Evolutionary conservation across 208 protist species (phyloP), one percentile per base, ranked within the genome.

Genomic region (Acanthamoeba lenticulata): DNA sequence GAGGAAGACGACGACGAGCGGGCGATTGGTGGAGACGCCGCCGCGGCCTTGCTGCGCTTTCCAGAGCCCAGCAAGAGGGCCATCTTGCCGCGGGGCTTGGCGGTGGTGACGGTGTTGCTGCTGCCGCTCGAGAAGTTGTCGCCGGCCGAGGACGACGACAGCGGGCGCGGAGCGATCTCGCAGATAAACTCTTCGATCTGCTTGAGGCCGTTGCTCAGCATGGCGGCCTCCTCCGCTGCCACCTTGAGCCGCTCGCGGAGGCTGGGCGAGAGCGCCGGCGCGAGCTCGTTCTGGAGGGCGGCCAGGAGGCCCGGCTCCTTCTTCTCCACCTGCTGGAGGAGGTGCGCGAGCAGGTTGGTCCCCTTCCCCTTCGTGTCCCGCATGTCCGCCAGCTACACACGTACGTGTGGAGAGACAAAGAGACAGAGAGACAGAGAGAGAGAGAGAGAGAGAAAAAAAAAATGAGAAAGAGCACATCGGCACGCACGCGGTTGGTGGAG

Each of bases 171-270:
- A 5, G 15, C 57, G 57, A 67, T 67, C n/a, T 67, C 57, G 57
- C 57, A 67, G 57, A 67, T 67, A 21, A 67, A 67, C 57, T 67
- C 57, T n/a, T 67, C 57, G 57, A 67, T 67, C 57, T 67, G 57
- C 57, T n/a, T 67, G 24, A 67, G 57, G 15, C 57, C 57, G 57
- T 67, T 67, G 57, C 57, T 67, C 24, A 67, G 57, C 57, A 67
- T 67, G 15, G 24, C 6, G 24, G 57, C 57, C 57, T 67, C 57
- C 5, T 67, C 57, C 13, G n/a, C 57, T 5, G 57, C 57, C 57
- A 67, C 15, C 13, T 21, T 67, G 15, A 67, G 57, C n/a, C 57
- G 57, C 57, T 67, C 57, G 15, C 15, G 15, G 57, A 67, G n/a
- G 57, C 13, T 29, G 57, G n/a, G 3, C 57, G 57, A 67, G 24